Evolutionary conservation across 768 basidiomycete species (phyloP).

Genomic region (Pleurotus tuber-regium): DNA sequence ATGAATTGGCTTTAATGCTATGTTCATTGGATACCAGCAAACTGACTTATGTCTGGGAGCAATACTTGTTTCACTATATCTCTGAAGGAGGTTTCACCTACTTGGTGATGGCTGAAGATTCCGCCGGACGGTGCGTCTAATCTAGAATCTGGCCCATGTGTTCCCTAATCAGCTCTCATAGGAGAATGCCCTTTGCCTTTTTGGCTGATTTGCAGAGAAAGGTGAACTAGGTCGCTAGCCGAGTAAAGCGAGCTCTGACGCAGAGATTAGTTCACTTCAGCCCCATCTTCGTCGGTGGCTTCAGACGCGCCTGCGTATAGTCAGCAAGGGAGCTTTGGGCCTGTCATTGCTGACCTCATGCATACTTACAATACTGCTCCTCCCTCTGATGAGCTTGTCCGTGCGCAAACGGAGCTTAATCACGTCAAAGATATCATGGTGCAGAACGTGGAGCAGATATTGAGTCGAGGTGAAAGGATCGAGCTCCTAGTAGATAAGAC

Average conservation of each 20-base stretch:
- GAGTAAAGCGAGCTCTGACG: slow-evolving; percentile 9
- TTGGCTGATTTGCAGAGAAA: slow-evolving; percentile 81
- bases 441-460: slow-evolving; percentile 95
- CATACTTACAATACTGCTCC: slow-evolving; percentile 87
- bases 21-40: no score
- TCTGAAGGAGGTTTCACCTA: slow-evolving; percentile 85
- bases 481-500: slow-evolving; percentile 97
- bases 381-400: slow-evolving; percentile 82
- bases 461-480: slow-evolving; percentile 91
- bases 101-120: slow-evolving; percentile 94
- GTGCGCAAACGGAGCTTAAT: slow-evolving; percentile 84
- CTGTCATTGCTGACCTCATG: slow-evolving; percentile 72
- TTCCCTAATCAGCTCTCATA: slow-evolving; percentile 24
- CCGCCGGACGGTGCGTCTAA: slow-evolving; percentile 73
- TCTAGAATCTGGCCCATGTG: slow-evolving; percentile 1
- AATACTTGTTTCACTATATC: slow-evolving; percentile 93
- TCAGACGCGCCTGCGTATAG: slow-evolving; percentile 47
- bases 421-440: slow-evolving; percentile 98
- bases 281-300: slow-evolving; percentile 60
- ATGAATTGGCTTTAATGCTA: slow-evolving; percentile 3
- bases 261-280: slow-evolving; percentile 49
- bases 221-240: slow-evolving; percentile 32
- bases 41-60: slow-evolving; percentile 86
- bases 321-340: slow-evolving; percentile 70
- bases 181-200: slow-evolving; percentile 94